These are phyloP conservation scores for Beauveria pseudobassiana DNA, from an alignment of 2,329 filamentous ascomycete genomes.

Conservation along the genomic window DNA sequence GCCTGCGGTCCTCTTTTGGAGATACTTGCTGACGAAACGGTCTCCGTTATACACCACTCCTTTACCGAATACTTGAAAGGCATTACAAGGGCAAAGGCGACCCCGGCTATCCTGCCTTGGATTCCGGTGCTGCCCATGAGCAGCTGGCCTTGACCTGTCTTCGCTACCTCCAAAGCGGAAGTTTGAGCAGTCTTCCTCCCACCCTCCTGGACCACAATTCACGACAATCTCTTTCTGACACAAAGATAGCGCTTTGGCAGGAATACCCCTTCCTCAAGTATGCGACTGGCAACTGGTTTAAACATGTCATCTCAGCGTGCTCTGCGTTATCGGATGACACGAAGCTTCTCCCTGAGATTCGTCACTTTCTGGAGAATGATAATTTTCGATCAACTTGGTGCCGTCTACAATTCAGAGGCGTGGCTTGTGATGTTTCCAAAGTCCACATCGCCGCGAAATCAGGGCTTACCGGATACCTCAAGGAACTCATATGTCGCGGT, in stretches of 20 bases:
- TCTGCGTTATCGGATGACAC: not conserved
- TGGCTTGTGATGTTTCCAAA: not conserved
- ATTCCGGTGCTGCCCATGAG: not conserved
- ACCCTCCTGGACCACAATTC: not conserved
- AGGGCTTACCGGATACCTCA: not conserved
- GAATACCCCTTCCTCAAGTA: slow-evolving; percentile 23
- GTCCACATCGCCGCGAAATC: not conserved
- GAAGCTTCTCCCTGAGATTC: not conserved
- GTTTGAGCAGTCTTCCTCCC: not conserved
- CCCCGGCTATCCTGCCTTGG: slow-evolving; percentile 14
- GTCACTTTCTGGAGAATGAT: not conserved
- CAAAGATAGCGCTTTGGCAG: slow-evolving; percentile 5
- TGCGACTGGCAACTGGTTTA: slow-evolving; percentile 23
- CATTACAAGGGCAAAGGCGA: slow-evolving; percentile 11
- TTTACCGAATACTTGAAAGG: slow-evolving; percentile 38
- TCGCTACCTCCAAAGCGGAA: not conserved
- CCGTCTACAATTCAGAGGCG: slow-evolving; percentile 10
- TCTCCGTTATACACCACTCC: slow-evolving; percentile 40
- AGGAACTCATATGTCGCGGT: not conserved
- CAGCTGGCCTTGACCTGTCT: not conserved
- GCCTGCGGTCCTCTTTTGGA: slow-evolving; percentile 38
- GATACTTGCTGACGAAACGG: slow-evolving; percentile 35
- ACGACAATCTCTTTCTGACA: not conserved
- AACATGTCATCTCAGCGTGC: slow-evolving; percentile 15
- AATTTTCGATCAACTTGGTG: slow-evolving; percentile 14